Conservation (phyloP, 768 basidiomycete genomes). For the Auriscalpium microsporum region DNA sequence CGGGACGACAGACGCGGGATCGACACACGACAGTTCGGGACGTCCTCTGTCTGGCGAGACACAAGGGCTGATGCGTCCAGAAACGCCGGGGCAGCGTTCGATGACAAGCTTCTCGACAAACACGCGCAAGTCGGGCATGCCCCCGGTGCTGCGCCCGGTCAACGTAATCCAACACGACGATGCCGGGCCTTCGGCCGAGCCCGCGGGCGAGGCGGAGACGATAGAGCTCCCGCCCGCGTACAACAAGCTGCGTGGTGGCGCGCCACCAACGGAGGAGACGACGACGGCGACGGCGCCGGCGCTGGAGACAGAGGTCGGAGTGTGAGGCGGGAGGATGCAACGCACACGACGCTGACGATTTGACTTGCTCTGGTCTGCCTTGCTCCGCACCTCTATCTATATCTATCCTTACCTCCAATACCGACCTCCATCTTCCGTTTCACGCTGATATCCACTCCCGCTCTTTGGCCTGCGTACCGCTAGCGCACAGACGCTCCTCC, state of each 20-base stretch:
- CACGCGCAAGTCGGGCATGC: slow-evolving; percentile 36
- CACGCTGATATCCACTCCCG: too few species aligned
- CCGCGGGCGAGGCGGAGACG: slow-evolving; percentile 48
- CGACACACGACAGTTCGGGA: slow-evolving; percentile 16
- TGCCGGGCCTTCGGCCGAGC: slow-evolving; percentile 49
- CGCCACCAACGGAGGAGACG: not conserved
- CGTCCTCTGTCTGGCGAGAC: slow-evolving; percentile 12
- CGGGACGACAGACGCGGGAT: slow-evolving; percentile 28
- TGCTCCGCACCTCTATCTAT: too few species aligned
- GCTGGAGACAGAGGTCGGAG: too few species aligned
- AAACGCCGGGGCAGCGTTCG: slow-evolving; percentile 8
- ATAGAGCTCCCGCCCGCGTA: slow-evolving; percentile 82
- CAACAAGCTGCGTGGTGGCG: slow-evolving; percentile 40
- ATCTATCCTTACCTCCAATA: too few species aligned
- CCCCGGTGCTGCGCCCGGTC: slow-evolving; percentile 54
- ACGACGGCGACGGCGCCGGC: too few species aligned
- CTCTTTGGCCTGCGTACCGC: too few species aligned
- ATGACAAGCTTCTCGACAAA: slow-evolving; percentile 24
- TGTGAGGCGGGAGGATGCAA: too few species aligned
- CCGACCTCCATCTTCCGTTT: too few species aligned
- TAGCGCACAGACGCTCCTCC: too few species aligned
- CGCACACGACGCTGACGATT: too few species aligned
- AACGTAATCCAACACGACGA: slow-evolving; percentile 85
- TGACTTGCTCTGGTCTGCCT: too few species aligned
- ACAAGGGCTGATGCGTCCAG: slow-evolving; percentile 11